Evolutionary conservation across 2,329 filamentous ascomycete species (phyloP), one percentile per base, ranked within the genome.

Genomic region (Parasarocladium wereldwijsianum): DNA sequence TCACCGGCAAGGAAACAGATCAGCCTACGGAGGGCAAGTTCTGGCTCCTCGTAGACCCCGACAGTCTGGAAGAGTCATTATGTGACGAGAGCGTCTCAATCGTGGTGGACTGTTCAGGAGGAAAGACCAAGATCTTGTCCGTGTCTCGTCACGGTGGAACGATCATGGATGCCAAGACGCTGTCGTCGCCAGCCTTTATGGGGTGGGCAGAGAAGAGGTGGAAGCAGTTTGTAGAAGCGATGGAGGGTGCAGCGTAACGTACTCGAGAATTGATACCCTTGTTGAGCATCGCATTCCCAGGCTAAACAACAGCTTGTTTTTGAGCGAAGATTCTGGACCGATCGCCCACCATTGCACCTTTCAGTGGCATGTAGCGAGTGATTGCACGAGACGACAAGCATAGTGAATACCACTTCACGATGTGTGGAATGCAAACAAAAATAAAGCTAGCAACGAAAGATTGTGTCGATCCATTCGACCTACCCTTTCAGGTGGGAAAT

Each of bases 31-130:
- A 54, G 41, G 63, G 54, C 39, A 64, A 60, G 44, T 64, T 62
- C 46, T 93, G 85, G 83, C 60, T 94, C 3, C 55, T 98, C 34
- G 71, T 80, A 6, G 90, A 98, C 55, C 84, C 84, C 3, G 90
- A 98, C 56, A 70, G 74, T 14, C 77, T 93, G 41, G 90, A 98
- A 57, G 90, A 96, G 57, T 70, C 68, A 7, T 55, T 93, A 24
- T 93, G 84, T 47, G 64, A 75, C 36, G 90, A 98, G 62, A 67
- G 56, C n/a, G 60, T 90, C n/a, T 86, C 76, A 3, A 58, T 93
- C 19, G 75, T 90, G 28, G 70, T 93, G n/a, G 79, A 87, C 47
- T 59, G 58, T 35, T 55, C 49, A 9, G 43, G 47, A n/a, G 66
- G 59, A 2, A 55, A 61, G 29, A 64, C 62, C 3, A 66, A 64